phyloP scores from a whole-genome alignment of 2,329 filamentous ascomycete species.

The Paecilomyces niveus region DNA sequence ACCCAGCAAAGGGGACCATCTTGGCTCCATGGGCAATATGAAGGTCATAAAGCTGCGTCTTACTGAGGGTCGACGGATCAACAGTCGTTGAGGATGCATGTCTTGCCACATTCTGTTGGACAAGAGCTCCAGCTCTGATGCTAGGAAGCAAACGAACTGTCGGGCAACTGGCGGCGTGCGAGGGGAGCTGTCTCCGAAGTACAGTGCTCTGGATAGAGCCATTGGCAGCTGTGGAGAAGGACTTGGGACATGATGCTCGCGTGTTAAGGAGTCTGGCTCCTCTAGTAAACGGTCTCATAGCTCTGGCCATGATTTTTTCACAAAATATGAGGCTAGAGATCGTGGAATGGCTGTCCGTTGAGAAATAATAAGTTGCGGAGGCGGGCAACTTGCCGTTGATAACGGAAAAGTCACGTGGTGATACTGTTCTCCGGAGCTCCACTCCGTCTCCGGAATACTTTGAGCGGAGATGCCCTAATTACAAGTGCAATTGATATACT shows the following conservation, averaged over 20 bases:
- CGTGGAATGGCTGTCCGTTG: background rate
- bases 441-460: background rate
- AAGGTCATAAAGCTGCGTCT: conserved; percentile 70
- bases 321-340: background rate
- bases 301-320: background rate
- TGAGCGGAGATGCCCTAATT: background rate
- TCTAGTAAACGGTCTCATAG: conserved; percentile 16
- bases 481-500: background rate
- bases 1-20: conserved; percentile 95
- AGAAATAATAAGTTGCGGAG: conserved; percentile 6
- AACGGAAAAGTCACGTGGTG: conserved; percentile 33
- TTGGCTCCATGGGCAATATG: conserved; percentile 75
- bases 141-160: conserved; percentile 5
- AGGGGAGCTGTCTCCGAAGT: conserved; percentile 21
- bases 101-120: conserved; percentile 14
- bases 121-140: conserved; percentile 7
- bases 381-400: conserved; percentile 10
- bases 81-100: conserved; percentile 24
- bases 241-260: conserved; percentile 15
- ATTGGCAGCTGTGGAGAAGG: conserved; percentile 22
- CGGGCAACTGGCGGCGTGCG: conserved; percentile 13
- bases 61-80: conserved; percentile 19
- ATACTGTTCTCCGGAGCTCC: conserved; percentile 16
- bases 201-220: conserved; percentile 15
- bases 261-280: conserved; percentile 21